Conservation (phyloP, 176 grass and related monocot species). For the Avena insularis region DNA sequence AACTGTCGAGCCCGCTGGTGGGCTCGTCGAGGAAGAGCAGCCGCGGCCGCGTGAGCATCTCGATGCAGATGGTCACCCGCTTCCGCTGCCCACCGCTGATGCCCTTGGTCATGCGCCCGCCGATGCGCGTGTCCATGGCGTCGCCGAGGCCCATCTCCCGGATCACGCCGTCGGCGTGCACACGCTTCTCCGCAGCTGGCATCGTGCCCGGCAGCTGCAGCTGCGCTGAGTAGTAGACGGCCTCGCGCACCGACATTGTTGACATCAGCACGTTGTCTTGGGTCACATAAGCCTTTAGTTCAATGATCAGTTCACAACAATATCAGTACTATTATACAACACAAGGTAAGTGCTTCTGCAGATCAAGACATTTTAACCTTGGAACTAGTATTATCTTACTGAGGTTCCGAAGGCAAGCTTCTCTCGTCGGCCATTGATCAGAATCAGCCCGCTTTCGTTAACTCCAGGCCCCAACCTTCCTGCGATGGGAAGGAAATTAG, state of each 20-base stretch:
- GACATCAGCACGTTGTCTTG: constrained; percentile 75
- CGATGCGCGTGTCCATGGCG: constrained; percentile 60
- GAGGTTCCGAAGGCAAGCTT: constrained; percentile 52
- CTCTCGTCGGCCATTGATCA: constrained; percentile 25
- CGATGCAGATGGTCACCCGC: constrained; percentile 64
- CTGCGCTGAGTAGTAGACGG: constrained; percentile 63
- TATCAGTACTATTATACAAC: not conserved
- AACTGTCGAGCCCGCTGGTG: constrained; percentile 95
- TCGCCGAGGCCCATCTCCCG: constrained; percentile 63
- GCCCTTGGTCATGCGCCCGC: constrained; percentile 56
- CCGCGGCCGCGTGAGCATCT: constrained; percentile 59
- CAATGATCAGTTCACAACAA: not conserved
- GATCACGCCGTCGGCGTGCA: constrained; percentile 49
- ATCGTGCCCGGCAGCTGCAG: constrained; percentile 63
- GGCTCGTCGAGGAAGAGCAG: constrained; percentile 98
- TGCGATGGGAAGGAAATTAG: not conserved
- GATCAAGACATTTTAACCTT: not conserved
- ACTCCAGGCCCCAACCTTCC: constrained; percentile 3
- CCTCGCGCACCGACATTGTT: constrained; percentile 61
- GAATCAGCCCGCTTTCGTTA: not conserved
- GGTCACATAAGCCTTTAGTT: constrained; percentile 64
- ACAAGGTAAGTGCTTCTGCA: not conserved
- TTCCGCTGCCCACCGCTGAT: constrained; percentile 65
- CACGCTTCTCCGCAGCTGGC: constrained; percentile 46
- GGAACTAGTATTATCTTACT: constrained; percentile 18